Evolutionary conservation across 83 land plant species (phyloP).

Genomic region (Thuja plicata): DNA sequence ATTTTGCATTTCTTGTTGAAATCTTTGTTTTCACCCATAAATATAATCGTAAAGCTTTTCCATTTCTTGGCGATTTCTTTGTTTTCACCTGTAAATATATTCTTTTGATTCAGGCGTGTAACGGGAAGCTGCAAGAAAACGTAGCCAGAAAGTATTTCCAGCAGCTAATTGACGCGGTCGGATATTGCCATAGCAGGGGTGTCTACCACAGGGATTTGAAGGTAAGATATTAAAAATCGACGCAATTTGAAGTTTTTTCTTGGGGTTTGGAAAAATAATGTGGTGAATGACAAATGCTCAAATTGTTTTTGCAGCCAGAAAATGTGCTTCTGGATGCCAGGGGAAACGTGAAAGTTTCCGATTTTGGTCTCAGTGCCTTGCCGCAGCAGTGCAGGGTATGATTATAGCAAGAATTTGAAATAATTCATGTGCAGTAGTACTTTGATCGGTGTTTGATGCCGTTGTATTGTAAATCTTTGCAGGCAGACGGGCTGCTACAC

Average conservation of each 20-base stretch:
- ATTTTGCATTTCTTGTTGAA: not conserved
- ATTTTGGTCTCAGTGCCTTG: slow-evolving; percentile 81
- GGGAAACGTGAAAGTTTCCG: slow-evolving; percentile 71
- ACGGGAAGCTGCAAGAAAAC: slow-evolving; percentile 20
- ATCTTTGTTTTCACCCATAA: not conserved
- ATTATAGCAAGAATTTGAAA: not conserved
- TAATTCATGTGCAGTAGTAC: no score
- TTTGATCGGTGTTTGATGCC: not conserved
- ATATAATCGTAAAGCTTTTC: no score
- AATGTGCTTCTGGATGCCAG: slow-evolving; percentile 63
- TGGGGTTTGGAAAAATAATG: not conserved
- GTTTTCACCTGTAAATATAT: not conserved
- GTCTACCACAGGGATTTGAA: slow-evolving; percentile 31
- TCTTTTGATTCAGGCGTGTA: slow-evolving; percentile 1
- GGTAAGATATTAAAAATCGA: not conserved
- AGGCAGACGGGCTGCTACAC: slow-evolving; percentile 72
- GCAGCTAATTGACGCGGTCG: slow-evolving; percentile 27
- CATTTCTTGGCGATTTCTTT: no score
- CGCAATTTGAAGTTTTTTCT: not conserved
- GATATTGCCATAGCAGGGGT: slow-evolving; percentile 24
- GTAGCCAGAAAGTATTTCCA: slow-evolving; percentile 32
- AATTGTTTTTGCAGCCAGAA: slow-evolving; percentile 40
- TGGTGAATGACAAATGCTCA: not conserved
- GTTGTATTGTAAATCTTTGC: not conserved
- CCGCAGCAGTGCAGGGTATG: slow-evolving; percentile 63